These are phyloP conservation scores for Colletotrichum sp. DNA, from an alignment of 2,329 filamentous ascomycete genomes.

Conservation along the genomic window DNA sequence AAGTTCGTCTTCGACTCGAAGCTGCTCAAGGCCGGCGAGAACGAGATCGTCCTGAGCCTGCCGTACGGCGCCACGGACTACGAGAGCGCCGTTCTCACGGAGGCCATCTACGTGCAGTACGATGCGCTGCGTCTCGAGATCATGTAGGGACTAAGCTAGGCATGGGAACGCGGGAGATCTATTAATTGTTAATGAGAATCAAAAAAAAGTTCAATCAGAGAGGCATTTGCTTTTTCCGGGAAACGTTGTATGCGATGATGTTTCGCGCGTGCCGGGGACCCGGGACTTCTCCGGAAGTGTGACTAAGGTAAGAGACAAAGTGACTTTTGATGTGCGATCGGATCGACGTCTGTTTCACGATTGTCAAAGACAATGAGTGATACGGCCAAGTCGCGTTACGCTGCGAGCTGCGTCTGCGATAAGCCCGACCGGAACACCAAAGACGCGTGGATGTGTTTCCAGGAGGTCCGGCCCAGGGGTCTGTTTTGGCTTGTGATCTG, in stretches of 20 bases:
- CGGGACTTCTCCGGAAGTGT: background rate
- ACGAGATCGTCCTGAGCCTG: conserved; percentile 58
- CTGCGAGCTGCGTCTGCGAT: background rate
- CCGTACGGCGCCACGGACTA: conserved; percentile 62
- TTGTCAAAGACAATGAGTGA: background rate
- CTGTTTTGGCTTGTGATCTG: conserved; percentile 10
- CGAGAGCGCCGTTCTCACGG: conserved; percentile 58
- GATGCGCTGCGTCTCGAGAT: conserved; percentile 65
- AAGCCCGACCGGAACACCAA: background rate
- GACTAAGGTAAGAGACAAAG: background rate
- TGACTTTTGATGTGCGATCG: background rate
- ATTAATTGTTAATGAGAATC: background rate
- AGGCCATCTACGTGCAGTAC: conserved; percentile 64
- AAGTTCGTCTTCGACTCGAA: conserved; percentile 59
- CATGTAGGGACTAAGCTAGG: conserved; percentile 29
- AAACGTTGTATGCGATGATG: background rate
- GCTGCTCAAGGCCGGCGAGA: conserved; percentile 51
- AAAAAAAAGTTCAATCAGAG: background rate
- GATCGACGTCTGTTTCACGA: background rate
- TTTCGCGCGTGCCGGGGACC: background rate
- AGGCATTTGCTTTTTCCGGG: background rate
- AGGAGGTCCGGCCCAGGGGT: conserved; percentile 4
- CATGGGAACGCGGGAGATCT: background rate
- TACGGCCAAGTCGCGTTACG: background rate
- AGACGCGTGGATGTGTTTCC: background rate